Evolutionary conservation across 345 rosid species (phyloP).

Genomic region (Abelmoschus esculentus): DNA sequence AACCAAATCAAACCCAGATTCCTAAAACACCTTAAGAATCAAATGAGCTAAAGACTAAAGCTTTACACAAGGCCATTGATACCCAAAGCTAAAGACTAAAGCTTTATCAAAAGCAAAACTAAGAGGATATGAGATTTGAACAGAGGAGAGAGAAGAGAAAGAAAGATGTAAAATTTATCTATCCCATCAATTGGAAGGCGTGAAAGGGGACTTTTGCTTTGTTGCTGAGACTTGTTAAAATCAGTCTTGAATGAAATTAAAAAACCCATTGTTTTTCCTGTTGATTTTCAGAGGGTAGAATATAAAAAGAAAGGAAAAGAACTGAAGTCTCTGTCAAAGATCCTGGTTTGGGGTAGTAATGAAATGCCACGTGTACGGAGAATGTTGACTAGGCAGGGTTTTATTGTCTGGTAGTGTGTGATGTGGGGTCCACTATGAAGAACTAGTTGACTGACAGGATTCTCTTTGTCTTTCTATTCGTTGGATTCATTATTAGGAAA

Average conservation of each 20-base stretch:
- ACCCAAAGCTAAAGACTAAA: conserved; percentile 5
- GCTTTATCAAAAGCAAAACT: neutral
- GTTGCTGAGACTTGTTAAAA: conserved; percentile 2
- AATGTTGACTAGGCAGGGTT: conserved; percentile 11
- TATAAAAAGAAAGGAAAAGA: conserved; percentile 20
- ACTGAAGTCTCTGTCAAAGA: conserved; percentile 35
- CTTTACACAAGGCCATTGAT: conserved; percentile 4
- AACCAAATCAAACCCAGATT: neutral
- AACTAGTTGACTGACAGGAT: conserved; percentile 27
- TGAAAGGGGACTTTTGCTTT: conserved; percentile 34
- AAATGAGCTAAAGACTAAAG: neutral
- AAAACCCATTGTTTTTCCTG: neutral
- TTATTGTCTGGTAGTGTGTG: conserved; percentile 13
- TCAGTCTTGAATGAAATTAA: too few species aligned
- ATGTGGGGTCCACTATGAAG: conserved; percentile 12
- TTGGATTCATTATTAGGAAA: neutral
- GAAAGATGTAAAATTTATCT: conserved; percentile 10
- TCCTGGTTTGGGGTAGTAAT: conserved; percentile 25
- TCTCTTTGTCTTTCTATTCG: neutral
- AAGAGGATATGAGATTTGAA: neutral
- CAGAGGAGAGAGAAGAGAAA: neutral
- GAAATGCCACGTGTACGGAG: conserved; percentile 21
- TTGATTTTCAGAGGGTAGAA: conserved; percentile 20
- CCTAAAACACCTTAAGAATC: conserved; percentile 9
- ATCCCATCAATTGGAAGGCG: conserved; percentile 20